Base-by-base conservation (phyloP, 352 stramenopile genomes). In the Globisporangium cylindrosporum region DNA sequence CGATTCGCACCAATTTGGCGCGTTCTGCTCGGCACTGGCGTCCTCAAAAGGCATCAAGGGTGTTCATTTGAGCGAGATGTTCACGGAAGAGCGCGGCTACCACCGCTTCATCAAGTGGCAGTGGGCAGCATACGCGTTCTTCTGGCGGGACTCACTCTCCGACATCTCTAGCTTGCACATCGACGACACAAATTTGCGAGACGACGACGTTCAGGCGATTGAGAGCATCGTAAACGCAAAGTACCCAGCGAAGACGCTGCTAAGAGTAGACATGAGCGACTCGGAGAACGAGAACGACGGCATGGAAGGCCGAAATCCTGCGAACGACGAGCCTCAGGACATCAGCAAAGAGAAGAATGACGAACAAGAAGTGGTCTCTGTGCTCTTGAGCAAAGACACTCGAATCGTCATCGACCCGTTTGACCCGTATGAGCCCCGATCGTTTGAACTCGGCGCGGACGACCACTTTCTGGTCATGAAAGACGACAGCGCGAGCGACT, bases 401-500 rank as follows among this genome's bases (percentile, higher is more conserved):
- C 20, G 27, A 9, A 62, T 67, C 54, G 18, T 38, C 12, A 63
- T 71, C 20, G 66, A 71, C n/a, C 51, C 59, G 8, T 55, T 64
- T 8, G 59, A 67, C 9, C 25, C 36, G 4, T 57, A 63, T 20
- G 36, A 29, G 12, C 53, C 32, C 22, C 24, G 24, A 48, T 59
- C 53, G 1, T 62, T 71, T 15, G 51, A 43, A 9, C 59, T 71
- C 12, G 27, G 14, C 1, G 38, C 48, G 3, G 66, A 71, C 41
- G 66, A 71, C 15, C 66, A 71, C 22, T 71, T 71, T 41, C 43
- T 71, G n/a, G 66, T 71, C n/a, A 67, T 71, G 66, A 67, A 62
- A 27, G 54, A 71, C 59, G 60, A 67, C 20, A 29, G 18, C 20
- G 4, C 49, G 4, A 38, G 49, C 24, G 38, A 66, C 10, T 59